Evolutionary conservation across 768 basidiomycete species (phyloP).

Genomic region (Pilatotrama ljubarskyi): DNA sequence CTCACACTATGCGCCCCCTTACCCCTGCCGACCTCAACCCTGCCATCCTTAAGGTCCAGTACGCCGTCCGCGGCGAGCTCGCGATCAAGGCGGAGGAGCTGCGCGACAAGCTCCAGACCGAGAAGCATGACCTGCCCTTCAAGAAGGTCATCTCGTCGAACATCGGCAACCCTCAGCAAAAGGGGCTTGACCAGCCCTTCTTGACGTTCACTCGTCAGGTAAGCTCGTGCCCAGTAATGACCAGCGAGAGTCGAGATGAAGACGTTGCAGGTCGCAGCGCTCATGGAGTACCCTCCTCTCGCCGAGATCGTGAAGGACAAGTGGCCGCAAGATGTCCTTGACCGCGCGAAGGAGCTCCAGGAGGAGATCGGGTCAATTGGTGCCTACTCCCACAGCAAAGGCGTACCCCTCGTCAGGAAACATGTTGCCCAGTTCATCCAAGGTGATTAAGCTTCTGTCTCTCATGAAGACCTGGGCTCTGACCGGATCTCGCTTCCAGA

Average conservation of each 20-base stretch:
- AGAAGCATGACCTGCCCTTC: constrained; percentile 68
- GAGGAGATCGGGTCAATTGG: constrained; percentile 89
- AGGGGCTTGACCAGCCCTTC: constrained; percentile 88
- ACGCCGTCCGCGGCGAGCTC: constrained; percentile 96
- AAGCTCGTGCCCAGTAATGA: neutral
- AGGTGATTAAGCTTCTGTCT: constrained; percentile 42
- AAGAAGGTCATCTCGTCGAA: constrained; percentile 89
- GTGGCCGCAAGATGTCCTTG: constrained; percentile 86
- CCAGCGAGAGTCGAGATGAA: neutral
- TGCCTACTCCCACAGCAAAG: constrained; percentile 95
- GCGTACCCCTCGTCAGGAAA: constrained; percentile 83
- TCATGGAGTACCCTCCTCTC: constrained; percentile 90
- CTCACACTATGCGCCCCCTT: constrained; percentile 42
- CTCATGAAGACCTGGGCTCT: too few species aligned
- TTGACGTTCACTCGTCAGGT: constrained; percentile 94
- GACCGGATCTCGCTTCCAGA: constrained; percentile 44
- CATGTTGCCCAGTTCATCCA: constrained; percentile 89
- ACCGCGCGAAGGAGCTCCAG: constrained; percentile 77
- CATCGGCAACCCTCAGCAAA: constrained; percentile 98
- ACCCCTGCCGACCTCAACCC: constrained; percentile 79
- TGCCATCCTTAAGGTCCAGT: constrained; percentile 82
- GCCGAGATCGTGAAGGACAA: constrained; percentile 70
- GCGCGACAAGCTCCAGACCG: constrained; percentile 62
- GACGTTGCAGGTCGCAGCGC: constrained; percentile 68
- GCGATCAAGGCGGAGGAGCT: constrained; percentile 91